Evolutionary conservation across 148 eudicot species (phyloP).

Genomic region (Arbutus unedo): DNA sequence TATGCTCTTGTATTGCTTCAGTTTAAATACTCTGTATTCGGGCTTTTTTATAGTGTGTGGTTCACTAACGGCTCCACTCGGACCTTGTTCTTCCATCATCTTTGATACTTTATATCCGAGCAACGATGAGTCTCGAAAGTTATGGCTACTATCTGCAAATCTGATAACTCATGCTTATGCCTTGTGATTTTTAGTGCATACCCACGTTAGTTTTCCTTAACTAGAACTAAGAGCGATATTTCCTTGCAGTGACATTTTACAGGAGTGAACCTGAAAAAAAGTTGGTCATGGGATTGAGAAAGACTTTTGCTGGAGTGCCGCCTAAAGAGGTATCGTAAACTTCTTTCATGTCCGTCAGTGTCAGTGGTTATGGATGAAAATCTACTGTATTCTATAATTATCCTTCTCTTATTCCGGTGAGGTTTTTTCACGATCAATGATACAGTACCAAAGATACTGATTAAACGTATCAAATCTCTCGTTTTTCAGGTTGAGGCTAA

Average conservation of each 20-base stretch:
- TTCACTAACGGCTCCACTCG: background rate
- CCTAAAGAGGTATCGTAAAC: slow-evolving; percentile 20
- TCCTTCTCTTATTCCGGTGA: background rate
- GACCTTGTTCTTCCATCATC: background rate
- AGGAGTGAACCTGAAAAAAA: slow-evolving; percentile 35
- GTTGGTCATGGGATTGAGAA: slow-evolving; percentile 39
- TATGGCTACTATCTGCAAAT: background rate
- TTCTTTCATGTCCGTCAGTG: background rate
- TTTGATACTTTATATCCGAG: background rate
- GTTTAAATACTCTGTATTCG: too few relatives aligned
- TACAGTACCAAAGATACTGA: background rate
- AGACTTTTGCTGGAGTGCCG: slow-evolving; percentile 18
- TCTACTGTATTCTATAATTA: background rate
- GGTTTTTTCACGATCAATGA: background rate
- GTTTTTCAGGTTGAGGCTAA: slow-evolving; percentile 4
- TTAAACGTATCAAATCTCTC: background rate
- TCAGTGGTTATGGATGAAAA: background rate
- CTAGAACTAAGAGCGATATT: background rate
- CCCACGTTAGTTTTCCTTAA: background rate
- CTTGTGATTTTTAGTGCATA: background rate
- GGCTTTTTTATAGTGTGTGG: background rate
- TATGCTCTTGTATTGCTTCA: too few relatives aligned
- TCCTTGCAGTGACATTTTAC: slow-evolving; percentile 39
- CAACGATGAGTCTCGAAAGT: background rate
- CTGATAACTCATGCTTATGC: background rate